Conservation (phyloP, 1,284 basidiomycete species). For the Trametes pubescens region DNA sequence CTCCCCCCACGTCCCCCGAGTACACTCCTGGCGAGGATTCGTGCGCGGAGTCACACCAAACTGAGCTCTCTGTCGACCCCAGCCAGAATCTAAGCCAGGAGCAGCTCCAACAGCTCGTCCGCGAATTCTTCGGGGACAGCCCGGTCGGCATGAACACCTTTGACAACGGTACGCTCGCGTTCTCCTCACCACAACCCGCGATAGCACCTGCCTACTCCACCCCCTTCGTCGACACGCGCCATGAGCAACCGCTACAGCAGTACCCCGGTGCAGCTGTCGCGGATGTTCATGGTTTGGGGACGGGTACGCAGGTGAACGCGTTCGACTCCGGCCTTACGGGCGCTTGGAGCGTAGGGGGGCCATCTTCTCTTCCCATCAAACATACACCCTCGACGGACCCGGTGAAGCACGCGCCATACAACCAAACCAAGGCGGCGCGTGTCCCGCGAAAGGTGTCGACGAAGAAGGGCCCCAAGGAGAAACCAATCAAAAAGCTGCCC, state of each 20-base stretch:
- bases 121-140: neutral
- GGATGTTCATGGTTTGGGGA: constrained; percentile 19
- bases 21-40: neutral
- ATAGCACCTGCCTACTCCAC: neutral
- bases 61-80: neutral
- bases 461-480: neutral
- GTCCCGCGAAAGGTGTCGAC: neutral
- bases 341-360: no score
- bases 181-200: neutral
- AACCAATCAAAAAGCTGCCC: neutral
- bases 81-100: neutral
- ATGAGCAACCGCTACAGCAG: constrained; percentile 18
- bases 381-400: neutral
- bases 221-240: neutral
- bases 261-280: constrained; percentile 17
- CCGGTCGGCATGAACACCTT: neutral
- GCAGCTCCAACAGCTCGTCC: neutral
- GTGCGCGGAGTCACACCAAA: neutral
- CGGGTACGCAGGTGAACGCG: constrained; percentile 15
- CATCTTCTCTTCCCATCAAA: no score
- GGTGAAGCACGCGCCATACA: neutral
- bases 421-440: neutral
- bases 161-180: neutral
- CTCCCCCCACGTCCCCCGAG: constrained; percentile 1
- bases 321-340: neutral